These are phyloP conservation scores for Monilinia polystroma DNA, from an alignment of 2,329 filamentous ascomycete species.

Conservation along the genomic window DNA sequence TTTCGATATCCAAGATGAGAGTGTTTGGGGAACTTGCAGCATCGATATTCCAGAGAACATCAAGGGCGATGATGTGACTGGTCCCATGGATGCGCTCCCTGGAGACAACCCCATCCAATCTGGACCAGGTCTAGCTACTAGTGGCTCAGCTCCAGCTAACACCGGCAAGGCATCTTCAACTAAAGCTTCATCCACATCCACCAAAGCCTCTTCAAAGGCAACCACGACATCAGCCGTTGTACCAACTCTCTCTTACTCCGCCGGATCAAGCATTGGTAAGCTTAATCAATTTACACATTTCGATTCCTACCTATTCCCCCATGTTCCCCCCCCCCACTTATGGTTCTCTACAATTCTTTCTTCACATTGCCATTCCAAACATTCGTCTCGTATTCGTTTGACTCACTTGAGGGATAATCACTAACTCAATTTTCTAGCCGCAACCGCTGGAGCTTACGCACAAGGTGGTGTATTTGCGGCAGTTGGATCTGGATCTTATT, in stretches of 20 bases:
- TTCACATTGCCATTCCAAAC: too few species aligned
- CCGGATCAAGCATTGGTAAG: constrained; percentile 29
- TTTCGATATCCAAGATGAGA: constrained; percentile 61
- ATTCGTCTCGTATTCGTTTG: not conserved
- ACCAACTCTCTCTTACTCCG: constrained; percentile 37
- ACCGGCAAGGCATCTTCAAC: constrained; percentile 26
- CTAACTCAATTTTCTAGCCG: not conserved
- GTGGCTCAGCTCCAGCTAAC: not conserved
- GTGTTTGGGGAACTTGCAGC: constrained; percentile 57
- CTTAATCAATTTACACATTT: not conserved
- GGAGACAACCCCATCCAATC: constrained; percentile 55
- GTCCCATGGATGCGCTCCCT: constrained; percentile 58
- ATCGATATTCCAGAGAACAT: constrained; percentile 61
- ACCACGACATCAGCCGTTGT: constrained; percentile 24
- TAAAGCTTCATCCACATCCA: not conserved
- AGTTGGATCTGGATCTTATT: constrained; percentile 3
- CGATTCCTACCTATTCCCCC: not conserved
- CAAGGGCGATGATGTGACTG: constrained; percentile 57
- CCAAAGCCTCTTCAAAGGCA: not conserved
- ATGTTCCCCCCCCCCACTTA: not conserved
- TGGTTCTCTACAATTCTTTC: not conserved
- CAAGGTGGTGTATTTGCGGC: constrained; percentile 41
- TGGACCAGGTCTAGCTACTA: constrained; percentile 43
- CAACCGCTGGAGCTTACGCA: constrained; percentile 28
- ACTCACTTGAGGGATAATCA: not conserved